These are phyloP conservation scores for Pichia sp. DNA, from an alignment of 1,139 yeast species.

Conservation along the genomic window DNA sequence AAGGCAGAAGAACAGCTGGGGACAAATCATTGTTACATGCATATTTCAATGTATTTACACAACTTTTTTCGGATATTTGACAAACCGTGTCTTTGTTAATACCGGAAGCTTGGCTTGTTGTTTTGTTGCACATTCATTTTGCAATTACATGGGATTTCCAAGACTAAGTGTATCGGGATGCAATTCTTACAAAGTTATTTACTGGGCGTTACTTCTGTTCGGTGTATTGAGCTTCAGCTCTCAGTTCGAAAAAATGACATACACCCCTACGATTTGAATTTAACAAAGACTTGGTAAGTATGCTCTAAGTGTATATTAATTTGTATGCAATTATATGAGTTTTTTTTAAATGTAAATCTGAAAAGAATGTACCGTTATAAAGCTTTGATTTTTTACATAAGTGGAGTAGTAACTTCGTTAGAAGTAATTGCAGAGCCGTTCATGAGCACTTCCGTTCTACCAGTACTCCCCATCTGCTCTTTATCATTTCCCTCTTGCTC, in stretches of 20 bases:
- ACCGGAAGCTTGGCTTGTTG: constrained; percentile 60
- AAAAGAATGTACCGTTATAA: neutral
- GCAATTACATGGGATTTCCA: constrained; percentile 83
- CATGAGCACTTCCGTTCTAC: neutral
- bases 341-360: neutral
- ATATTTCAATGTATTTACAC: constrained; percentile 69
- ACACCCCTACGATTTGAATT: neutral
- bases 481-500: constrained; percentile 21
- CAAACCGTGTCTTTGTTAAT: constrained; percentile 54
- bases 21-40: constrained; percentile 39
- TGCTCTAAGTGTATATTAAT: neutral
- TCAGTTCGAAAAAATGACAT: constrained; percentile 32
- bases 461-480: constrained; percentile 10
- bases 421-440: neutral
- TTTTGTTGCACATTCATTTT: constrained; percentile 60
- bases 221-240: constrained; percentile 36
- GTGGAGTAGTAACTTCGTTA: neutral
- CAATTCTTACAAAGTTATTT: constrained; percentile 28
- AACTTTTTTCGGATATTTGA: constrained; percentile 71
- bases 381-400: neutral
- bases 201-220: constrained; percentile 39
- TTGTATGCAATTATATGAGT: neutral
- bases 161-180: constrained; percentile 28
- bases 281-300: neutral
- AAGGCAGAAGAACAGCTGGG: constrained; percentile 28